Base-by-base conservation (phyloP, 139 green algal species). In the Asterochloris erici region DNA sequence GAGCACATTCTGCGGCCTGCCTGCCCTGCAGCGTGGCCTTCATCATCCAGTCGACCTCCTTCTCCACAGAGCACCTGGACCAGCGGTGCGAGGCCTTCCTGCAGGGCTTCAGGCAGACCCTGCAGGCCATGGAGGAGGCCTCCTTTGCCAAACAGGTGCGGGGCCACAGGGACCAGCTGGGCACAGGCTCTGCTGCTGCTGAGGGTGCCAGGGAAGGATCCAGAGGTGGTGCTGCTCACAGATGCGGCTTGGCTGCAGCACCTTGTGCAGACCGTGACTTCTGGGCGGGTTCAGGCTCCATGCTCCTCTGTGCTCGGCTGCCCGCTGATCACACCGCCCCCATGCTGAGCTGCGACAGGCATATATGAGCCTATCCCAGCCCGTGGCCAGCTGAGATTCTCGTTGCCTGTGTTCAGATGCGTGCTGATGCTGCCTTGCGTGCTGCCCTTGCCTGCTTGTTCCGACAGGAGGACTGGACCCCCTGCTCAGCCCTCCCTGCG, bases 1-100 rank as follows among this genome's bases (percentile, higher is more conserved):
- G 38, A 6, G 38, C 38, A 54, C 6, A 6, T 54, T 54, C 38
- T 54, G 38, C 38, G 38, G 80, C 68, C 66, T 68, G 78, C 85
- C 24, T 17, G 24, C 26, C 0, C 12, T 78, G 54, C 71, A 77
- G 81, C 62, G 74, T 87, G 47, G 73, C 74, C 9, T 93, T 95
- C 81, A 86, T 95, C n/a, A 84, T 95, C 13, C 91, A 95, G 86
- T 93, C 88, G 63, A 89, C 84, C 26, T 83, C 83, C 24, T 88
- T 90, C 84, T 81, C 38, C 27, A 90, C 91, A 6, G 74, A 86
- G 24, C 84, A 94, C 79, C 84, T 97, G 62, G 89, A 94, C 24
- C 64, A 69, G 0, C 84, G 91, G 26, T 82, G 93, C 0, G 89
- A 95, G 47, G 83, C 88, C 14, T 97, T 97, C 85, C 81, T 97